Evolutionary conservation across 352 stramenopile genomes (phyloP).

Genomic region (Thraustochytrium striatum): DNA sequence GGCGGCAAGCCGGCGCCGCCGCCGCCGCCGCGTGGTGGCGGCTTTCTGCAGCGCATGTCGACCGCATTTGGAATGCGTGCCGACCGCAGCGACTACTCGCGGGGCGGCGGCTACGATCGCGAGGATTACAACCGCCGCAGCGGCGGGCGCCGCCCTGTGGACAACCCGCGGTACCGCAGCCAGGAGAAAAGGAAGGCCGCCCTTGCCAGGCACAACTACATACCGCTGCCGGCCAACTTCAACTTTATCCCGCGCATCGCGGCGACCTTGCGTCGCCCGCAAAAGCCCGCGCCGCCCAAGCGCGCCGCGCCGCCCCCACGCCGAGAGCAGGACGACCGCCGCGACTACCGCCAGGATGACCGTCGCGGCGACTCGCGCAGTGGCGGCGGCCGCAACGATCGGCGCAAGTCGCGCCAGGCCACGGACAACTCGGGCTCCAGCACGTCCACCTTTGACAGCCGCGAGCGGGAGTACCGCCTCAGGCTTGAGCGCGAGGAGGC

Average conservation of each 20-base stretch:
- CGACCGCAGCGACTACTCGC: too few relatives aligned
- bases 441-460: not conserved
- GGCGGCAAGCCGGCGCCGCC: not conserved
- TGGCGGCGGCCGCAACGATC: not conserved
- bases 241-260: not conserved
- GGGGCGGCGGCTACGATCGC: too few relatives aligned
- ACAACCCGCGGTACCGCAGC: not conserved
- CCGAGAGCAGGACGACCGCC: too few relatives aligned
- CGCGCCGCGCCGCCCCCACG: not conserved
- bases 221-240: not conserved
- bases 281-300: not conserved
- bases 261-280: too few relatives aligned
- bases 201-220: not conserved
- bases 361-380: too few relatives aligned
- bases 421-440: not conserved
- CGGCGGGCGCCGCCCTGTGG: too few relatives aligned
- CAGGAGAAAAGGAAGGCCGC: not conserved
- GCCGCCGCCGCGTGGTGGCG: not conserved
- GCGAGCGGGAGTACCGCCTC: not conserved
- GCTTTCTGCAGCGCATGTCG: not conserved
- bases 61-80: not conserved
- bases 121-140: too few relatives aligned
- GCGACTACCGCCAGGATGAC: too few relatives aligned
- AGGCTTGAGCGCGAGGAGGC: not conserved
- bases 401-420: not conserved